These are phyloP conservation scores for Sarocladium strictum DNA, from an alignment of 2,329 filamentous ascomycete species.

Conservation along the genomic window DNA sequence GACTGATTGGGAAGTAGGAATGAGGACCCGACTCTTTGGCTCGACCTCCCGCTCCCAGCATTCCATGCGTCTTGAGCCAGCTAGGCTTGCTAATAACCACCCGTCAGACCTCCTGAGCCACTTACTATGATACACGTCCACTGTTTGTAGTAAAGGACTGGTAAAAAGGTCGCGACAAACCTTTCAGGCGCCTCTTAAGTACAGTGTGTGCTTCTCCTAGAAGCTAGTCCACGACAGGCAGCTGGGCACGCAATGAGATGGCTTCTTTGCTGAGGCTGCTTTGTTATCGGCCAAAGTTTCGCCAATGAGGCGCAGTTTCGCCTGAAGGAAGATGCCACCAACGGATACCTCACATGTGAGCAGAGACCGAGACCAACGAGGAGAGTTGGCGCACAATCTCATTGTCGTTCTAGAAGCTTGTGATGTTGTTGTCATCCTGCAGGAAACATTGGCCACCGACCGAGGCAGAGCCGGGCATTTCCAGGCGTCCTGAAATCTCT, in stretches of 20 bases:
- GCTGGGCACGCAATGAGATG: background rate
- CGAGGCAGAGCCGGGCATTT: background rate
- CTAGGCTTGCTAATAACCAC: background rate
- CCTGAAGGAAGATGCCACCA: background rate
- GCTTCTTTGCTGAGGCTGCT: background rate
- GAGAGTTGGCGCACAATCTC: background rate
- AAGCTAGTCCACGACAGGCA: background rate
- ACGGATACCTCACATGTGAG: background rate
- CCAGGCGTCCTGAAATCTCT: background rate
- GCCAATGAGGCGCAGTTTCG: background rate
- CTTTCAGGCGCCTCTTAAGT: background rate
- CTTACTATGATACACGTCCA: no score
- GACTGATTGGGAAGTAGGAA: background rate
- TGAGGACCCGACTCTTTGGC: slow-evolving; percentile 1
- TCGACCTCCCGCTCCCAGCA: slow-evolving; percentile 7
- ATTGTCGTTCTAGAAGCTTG: background rate
- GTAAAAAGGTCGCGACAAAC: background rate
- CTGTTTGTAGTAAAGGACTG: background rate
- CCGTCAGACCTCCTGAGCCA: background rate
- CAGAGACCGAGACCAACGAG: background rate
- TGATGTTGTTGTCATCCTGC: background rate
- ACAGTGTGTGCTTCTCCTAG: background rate
- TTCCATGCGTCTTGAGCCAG: background rate
- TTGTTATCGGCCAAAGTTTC: background rate
- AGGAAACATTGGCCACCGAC: background rate